Evolutionary conservation across 2,329 filamentous ascomycete species (phyloP).

Genomic region (Alternaria atra): DNA sequence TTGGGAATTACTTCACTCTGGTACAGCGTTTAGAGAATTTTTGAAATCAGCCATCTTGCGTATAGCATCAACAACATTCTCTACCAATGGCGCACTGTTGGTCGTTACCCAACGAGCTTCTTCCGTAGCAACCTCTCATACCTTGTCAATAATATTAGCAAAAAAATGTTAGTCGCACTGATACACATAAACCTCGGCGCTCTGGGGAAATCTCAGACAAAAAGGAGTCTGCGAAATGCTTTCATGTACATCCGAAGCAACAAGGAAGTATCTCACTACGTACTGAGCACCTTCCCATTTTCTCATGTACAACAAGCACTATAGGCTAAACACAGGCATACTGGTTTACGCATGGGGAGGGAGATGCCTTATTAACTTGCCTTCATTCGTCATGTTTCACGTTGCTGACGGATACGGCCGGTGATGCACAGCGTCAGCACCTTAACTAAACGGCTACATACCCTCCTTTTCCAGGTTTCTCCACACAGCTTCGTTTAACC

Average conservation of each 20-base stretch:
- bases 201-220: not conserved
- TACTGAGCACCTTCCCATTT: not conserved
- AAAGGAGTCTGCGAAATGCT: not conserved
- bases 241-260: not conserved
- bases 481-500: constrained; percentile 8
- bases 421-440: constrained; percentile 6
- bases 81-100: not conserved
- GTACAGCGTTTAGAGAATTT: not conserved
- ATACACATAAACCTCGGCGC: no score
- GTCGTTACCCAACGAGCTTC: not conserved
- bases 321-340: constrained; percentile 12
- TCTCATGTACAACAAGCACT: not conserved
- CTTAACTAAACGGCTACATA: constrained; percentile 13
- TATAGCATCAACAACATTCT: not conserved
- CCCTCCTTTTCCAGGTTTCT: constrained; percentile 3
- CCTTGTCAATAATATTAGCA: not conserved
- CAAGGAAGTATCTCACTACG: not conserved
- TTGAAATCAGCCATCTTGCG: not conserved
- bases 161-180: not conserved
- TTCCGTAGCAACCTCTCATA: not conserved
- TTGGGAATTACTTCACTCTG: not conserved
- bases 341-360: not conserved
- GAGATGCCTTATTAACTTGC: not conserved
- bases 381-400: constrained; percentile 15
- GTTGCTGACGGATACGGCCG: constrained; percentile 8